Conservation (phyloP, 164 flowering plant species). For the Vitis rotundifolia region DNA sequence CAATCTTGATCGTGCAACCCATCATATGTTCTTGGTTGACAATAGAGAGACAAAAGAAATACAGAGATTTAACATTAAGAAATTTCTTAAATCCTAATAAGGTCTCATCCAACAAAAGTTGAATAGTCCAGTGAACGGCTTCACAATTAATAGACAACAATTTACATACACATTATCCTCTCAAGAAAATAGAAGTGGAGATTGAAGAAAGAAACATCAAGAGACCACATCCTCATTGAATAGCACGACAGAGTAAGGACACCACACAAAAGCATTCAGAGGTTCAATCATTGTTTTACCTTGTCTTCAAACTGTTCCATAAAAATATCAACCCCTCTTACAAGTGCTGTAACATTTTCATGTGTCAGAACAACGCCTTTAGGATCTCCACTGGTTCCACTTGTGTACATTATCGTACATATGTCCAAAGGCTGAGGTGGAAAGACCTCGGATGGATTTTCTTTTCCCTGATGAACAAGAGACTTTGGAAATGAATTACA, state of each 20-base stretch:
- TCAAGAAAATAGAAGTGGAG: background rate
- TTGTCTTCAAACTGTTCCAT: constrained; percentile 93
- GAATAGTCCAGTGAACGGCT: too few relatives aligned
- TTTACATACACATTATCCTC: too few relatives aligned
- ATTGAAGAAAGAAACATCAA: background rate
- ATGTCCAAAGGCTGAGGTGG: constrained; percentile 62
- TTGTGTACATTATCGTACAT: constrained; percentile 95
- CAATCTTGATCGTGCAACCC: too few relatives aligned
- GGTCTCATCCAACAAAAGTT: too few relatives aligned
- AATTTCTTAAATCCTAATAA: too few relatives aligned
- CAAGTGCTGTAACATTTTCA: constrained; percentile 51
- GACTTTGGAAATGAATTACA: background rate
- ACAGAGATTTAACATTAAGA: too few relatives aligned
- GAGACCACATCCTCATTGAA: background rate
- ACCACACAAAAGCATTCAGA: background rate
- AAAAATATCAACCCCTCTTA: constrained; percentile 71
- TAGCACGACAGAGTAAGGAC: background rate
- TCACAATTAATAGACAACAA: too few relatives aligned
- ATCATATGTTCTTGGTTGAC: too few relatives aligned
- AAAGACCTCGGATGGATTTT: constrained; percentile 45
- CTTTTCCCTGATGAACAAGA: constrained; percentile 58
- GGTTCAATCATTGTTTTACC: constrained; percentile 35
- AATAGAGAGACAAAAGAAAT: too few relatives aligned
- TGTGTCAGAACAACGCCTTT: constrained; percentile 93
- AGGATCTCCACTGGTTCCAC: constrained; percentile 97